Base-by-base conservation (phyloP, 192 early-diverging fungal genomes). In the Cetraspora pellucida region DNA sequence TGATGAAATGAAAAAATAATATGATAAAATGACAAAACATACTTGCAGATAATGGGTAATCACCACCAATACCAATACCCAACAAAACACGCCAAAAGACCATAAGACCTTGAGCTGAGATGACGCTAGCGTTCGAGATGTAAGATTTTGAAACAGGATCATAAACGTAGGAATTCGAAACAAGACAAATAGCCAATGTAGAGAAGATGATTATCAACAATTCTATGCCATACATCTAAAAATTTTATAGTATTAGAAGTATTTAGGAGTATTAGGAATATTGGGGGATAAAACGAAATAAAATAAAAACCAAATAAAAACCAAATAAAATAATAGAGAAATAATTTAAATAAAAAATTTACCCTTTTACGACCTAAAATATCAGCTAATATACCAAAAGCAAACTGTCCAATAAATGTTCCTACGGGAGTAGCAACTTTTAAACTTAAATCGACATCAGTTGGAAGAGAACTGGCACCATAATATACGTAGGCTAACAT, bases 61-160 rank as follows among this genome's bases (percentile, higher is more conserved):
- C 96, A 47, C 95, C 94, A 78, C 97, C 97, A 68, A 98, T 93
- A 63, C 96, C 97, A 37, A 97, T 82, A 68, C 96, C 97, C 43
- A 96, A 88, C 66, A 98, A 79, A 65, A 95, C 84, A 60, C 96
- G 93, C 96, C 95, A 97, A 46, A 92, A 90, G 76, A 95, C 85
- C 9, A 97, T 86, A 74, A 85, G 81, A 21, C 82, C 85, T 37
- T 37, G 37, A 37, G 37, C 37, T 2, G 37, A 37, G 37, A 37
- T 37, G 7, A 37, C 37, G 0, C 1, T 37, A 37, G 37, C 37
- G 7, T 37, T 37, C 37, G 37, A 37, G 7, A 37, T 7, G 7
- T 6, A 37, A 1, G 37, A 6, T 37, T 37, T 37, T 37, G 37
- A 37, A 54, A 78, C 81, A 50, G 87, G 80, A 37, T 91, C 84